These are phyloP conservation scores for Xylaria hypoxylon DNA, from an alignment of 2,329 filamentous ascomycete species.

Conservation along the genomic window DNA sequence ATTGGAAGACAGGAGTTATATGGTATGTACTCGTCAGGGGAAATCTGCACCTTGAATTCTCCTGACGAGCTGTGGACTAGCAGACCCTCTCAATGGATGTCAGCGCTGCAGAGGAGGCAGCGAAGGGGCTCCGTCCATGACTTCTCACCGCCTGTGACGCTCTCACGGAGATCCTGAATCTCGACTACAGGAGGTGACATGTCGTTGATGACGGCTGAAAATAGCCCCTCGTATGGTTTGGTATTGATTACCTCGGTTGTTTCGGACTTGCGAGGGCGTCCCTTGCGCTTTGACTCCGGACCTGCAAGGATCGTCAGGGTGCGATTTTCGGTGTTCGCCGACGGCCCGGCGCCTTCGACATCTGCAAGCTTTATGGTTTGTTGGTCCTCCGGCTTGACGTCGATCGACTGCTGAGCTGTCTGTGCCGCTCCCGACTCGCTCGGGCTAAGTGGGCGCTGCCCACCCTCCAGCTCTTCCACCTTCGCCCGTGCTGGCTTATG, in stretches of 20 bases:
- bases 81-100: constrained; percentile 55
- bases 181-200: constrained; percentile 62
- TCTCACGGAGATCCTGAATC: constrained; percentile 63
- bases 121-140: constrained; percentile 64
- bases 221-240: constrained; percentile 64
- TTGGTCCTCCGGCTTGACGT: constrained; percentile 61
- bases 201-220: constrained; percentile 63
- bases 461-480: constrained; percentile 54
- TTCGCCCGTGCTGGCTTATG: constrained; percentile 56
- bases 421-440: constrained; percentile 63
- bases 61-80: background rate
- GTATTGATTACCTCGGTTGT: constrained; percentile 48
- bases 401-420: constrained; percentile 63
- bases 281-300: constrained; percentile 48
- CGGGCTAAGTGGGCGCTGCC: constrained; percentile 62
- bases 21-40: constrained; percentile 30
- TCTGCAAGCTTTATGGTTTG: constrained; percentile 51
- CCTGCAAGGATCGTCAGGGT: constrained; percentile 51
- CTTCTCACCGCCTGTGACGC: constrained; percentile 62
- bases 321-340: constrained; percentile 51
- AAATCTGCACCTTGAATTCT: background rate
- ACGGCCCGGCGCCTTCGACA: constrained; percentile 44
- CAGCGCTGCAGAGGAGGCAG: constrained; percentile 63
- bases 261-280: constrained; percentile 57
- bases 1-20: background rate